Percentiles rank a stretch among this genome's conserved stretches.
Evolutionary conservation across 371 early-diverging fungal genomes (phyloP).

Genomic region (Dinochytrium kinnereticum): DNA sequence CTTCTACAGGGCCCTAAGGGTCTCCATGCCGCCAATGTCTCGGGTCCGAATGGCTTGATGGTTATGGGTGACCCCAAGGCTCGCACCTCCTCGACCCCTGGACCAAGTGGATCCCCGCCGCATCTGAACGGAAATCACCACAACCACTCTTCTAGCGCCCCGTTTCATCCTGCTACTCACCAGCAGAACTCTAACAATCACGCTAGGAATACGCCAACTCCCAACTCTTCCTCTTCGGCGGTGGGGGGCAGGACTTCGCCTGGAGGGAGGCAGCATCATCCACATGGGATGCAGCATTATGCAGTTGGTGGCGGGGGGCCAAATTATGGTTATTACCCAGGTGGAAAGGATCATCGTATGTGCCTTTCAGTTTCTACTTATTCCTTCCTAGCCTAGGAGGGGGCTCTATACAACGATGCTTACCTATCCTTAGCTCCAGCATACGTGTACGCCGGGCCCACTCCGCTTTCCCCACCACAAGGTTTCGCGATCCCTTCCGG

Average conservation of each 20-base stretch:
- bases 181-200: neutral
- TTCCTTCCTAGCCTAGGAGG: no score
- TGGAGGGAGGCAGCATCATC: neutral
- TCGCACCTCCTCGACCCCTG: neutral
- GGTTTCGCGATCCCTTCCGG: neutral
- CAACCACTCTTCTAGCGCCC: neutral
- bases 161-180: neutral
- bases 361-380: neutral
- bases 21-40: slow-evolving; percentile 80
- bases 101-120: neutral
- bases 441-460: neutral
- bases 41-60: slow-evolving; percentile 73
- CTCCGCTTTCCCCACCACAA: neutral
- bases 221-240: neutral
- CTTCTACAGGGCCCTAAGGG: slow-evolving; percentile 83
- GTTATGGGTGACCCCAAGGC: slow-evolving; percentile 75
- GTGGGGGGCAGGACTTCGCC: neutral
- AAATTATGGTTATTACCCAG: neutral
- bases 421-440: neutral
- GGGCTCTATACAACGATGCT: no score
- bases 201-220: neutral
- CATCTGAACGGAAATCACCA: no score
- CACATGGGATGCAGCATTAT: neutral
- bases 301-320: neutral
- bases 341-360: slow-evolving; percentile 3